These are phyloP conservation scores for Microcyclospora tardicrescens DNA, from an alignment of 2,329 filamentous ascomycete genomes.

Conservation along the genomic window DNA sequence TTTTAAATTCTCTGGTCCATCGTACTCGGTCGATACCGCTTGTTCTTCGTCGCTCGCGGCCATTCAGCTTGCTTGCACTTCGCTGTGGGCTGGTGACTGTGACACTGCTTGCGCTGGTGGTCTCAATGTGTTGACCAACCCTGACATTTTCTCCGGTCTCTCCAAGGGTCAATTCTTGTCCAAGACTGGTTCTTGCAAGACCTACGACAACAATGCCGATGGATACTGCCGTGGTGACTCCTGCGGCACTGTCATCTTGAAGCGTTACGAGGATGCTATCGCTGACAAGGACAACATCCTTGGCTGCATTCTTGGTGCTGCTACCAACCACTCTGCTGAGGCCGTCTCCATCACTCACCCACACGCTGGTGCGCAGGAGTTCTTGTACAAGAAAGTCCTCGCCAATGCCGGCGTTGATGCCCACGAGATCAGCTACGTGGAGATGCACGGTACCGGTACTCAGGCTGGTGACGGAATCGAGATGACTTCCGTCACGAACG, in stretches of 20 bases:
- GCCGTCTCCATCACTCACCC: slow-evolving; percentile 75
- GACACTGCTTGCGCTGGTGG: slow-evolving; percentile 73
- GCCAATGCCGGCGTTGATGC: slow-evolving; percentile 63
- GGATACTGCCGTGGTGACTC: slow-evolving; percentile 73
- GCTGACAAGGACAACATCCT: slow-evolving; percentile 59
- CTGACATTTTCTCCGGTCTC: slow-evolving; percentile 65
- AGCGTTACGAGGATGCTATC: slow-evolving; percentile 65
- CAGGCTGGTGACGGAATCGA: slow-evolving; percentile 74
- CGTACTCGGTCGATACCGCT: slow-evolving; percentile 62
- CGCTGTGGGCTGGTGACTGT: slow-evolving; percentile 62
- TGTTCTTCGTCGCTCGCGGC: slow-evolving; percentile 64
- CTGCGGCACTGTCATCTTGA: slow-evolving; percentile 61
- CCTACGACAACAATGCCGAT: slow-evolving; percentile 68
- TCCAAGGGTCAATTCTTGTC: slow-evolving; percentile 68
- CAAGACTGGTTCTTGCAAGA: slow-evolving; percentile 63
- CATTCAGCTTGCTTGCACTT: slow-evolving; percentile 58
- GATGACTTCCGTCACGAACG: slow-evolving; percentile 60
- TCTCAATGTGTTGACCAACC: slow-evolving; percentile 65
- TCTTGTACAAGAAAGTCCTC: slow-evolving; percentile 57
- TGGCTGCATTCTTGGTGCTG: slow-evolving; percentile 60
- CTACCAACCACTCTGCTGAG: slow-evolving; percentile 72
- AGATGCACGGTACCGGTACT: slow-evolving; percentile 83
- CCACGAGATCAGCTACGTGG: slow-evolving; percentile 66
- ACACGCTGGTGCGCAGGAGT: slow-evolving; percentile 62
- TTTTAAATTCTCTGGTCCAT: slow-evolving; percentile 63